phyloP scores from a whole-genome alignment of 2,329 filamentous ascomycete species.

The Penicillium sclerotiorum region DNA sequence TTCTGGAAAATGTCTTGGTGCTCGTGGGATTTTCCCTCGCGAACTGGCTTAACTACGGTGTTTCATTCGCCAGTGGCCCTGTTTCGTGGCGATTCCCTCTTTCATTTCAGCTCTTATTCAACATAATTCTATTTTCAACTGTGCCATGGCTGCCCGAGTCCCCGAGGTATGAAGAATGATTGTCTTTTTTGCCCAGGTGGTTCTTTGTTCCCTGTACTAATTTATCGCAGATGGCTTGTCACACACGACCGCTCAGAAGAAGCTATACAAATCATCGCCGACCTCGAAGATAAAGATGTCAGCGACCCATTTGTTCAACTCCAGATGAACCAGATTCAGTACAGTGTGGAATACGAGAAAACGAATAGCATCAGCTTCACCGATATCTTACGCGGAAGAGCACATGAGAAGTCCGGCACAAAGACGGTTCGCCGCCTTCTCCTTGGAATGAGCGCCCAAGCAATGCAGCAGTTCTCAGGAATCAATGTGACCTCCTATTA shows the following conservation, averaged over 20 bases:
- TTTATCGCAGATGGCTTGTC: conserved; percentile 26
- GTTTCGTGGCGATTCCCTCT: conserved; percentile 36
- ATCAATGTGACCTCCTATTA: conserved; percentile 45
- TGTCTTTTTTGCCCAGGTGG: conserved; percentile 26
- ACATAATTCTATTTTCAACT: conserved; percentile 25
- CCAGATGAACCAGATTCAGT: conserved; percentile 49
- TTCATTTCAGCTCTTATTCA: conserved; percentile 36
- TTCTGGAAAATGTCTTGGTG: conserved; percentile 31
- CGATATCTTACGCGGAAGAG: conserved; percentile 51
- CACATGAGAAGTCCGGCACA: conserved; percentile 24
- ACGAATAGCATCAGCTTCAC: conserved; percentile 54
- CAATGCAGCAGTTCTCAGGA: conserved; percentile 40
- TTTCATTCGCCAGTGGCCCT: conserved; percentile 42
- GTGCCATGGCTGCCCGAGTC: conserved; percentile 42
- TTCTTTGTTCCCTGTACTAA: conserved; percentile 13
- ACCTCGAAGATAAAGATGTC: conserved; percentile 22
- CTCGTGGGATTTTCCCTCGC: conserved; percentile 46
- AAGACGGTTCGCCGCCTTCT: conserved; percentile 48
- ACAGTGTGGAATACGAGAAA: conserved; percentile 52
- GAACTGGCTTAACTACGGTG: conserved; percentile 47
- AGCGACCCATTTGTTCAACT: conserved; percentile 49
- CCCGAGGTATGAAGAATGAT: conserved; percentile 21
- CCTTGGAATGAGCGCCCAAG: conserved; percentile 48
- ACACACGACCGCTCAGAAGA: conserved; percentile 28
- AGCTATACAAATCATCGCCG: conserved; percentile 50